Evolutionary conservation across 169 alveolate genomes (phyloP), one percentile per base, ranked within the genome.

Genomic region (Amoebophrya sp.): DNA sequence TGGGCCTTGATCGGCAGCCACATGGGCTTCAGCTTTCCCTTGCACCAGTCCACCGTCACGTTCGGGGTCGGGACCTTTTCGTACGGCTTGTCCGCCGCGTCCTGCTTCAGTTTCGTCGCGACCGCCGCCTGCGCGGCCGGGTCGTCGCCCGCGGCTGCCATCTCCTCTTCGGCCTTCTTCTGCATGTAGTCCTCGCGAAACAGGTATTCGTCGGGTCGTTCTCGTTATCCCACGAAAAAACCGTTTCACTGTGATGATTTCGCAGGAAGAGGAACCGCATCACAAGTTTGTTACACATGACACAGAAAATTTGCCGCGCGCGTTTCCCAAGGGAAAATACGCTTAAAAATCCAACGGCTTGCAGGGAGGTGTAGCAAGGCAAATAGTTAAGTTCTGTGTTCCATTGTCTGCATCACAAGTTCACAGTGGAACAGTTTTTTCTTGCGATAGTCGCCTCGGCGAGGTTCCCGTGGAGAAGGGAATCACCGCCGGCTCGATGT

Each of bases 1-100:
- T 39, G 77, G 14, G 91, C 93, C 83, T 93, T 93, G 94, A 93
- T 93, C 7, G 93, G 93, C 83, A 93, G 93, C 94, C 94, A 93
- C 47, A 93, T 89, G 7, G 94, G 94, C 88, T 93, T 91, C 91
- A 92, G 90, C 93, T 90, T 93, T 14, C 91, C 39, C 77, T 39
- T 32, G 25, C 91, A 89, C 39, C 40, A 89, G 25, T 89, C 77
- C 3, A 89, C 35, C 40, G 91, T 89, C 1, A 89, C 91, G 18
- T 12, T 12, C 66, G 66, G 66, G 29, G 66, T 18, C 18, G 66
- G 66, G 66, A 47, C 18, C 66, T 47, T 47, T 18, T 47, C 66
- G 66, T 47, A 47, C 29, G 66, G 66, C 66, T 7, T 47, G 29
- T 7, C 29, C 18, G 7, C 66, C 18, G 7, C 29, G 29, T 12